Base-by-base conservation (phyloP, 257 asterid genomes). In the Solanum pinnatisectum region DNA sequence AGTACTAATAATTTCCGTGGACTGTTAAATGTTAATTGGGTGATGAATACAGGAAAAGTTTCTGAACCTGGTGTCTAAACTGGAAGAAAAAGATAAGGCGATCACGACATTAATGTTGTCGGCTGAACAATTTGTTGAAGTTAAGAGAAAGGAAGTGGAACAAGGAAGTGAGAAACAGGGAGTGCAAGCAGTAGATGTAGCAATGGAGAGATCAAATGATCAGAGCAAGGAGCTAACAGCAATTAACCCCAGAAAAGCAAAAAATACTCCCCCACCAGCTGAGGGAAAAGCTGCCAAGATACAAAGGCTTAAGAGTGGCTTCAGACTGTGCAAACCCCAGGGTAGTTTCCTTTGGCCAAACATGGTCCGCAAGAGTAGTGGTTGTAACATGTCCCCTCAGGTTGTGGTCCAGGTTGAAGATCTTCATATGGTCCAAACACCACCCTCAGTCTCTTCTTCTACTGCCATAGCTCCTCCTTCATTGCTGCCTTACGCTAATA, bases 301-400 rank as follows among this genome's bases (percentile, higher is more conserved):
- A 44, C 91, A 94, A 89, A 96, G 98, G 95, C 94, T 95, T 79
- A 97, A 94, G 94, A 97, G 99, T 88, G 99, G 99, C 39, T 97
- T 97, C 98, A 95, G 98, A 89, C 91, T 96, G 90, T 97, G 99
- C 94, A 97, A 93, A 70, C 99, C 99, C 44, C 97, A 97, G 90
- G 99, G 99, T 83, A 95, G 98, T 60, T 97, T 97, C 89, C 96
- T 93, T 5, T 97, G 99, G 99, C 99, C 99, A 71, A 94, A 93
- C 94, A 94, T 95, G 99, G 95, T 90, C 90, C 90, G 88, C 90
- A 90, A 23, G 86, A 78, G 67, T 74, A 89, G 86, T 44, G 87
- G 76, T 78, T 40, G 20, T 72, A 88, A 83, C 83, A 76, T 85
- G 67, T 63, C 87, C 77, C 81, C 92, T 76, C 95, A 90, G 91